A percentile compares a stretch with the other conserved stretches of the same genome.
Conservation (phyloP, 495 filamentous ascomycete genomes). For the Talaromyces wortmannii region DNA sequence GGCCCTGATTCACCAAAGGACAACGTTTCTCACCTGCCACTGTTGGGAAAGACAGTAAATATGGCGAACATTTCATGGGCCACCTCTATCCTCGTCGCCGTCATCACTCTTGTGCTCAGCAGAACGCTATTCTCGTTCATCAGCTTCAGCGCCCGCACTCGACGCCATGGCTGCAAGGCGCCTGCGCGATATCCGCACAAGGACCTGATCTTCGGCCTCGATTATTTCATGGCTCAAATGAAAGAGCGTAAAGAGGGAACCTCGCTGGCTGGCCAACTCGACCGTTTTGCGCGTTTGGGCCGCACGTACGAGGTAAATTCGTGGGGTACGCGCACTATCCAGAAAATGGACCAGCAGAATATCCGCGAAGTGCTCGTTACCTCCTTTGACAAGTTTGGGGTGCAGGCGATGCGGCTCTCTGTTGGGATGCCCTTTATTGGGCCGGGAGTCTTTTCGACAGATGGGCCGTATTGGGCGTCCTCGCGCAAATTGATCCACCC, state of each 20-base stretch:
- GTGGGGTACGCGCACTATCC: conserved; percentile 8
- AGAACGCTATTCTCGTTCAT: no score
- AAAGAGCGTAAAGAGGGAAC: not conserved
- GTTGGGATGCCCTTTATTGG: conserved; percentile 54
- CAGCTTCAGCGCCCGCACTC: not conserved
- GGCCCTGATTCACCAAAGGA: no score
- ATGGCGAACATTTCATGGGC: no score
- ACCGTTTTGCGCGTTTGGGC: conserved; percentile 2
- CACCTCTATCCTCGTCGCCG: no score
- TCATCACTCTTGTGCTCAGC: no score
- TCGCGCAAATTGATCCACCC: conserved; percentile 57
- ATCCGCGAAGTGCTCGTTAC: conserved; percentile 54
- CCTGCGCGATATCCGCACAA: conserved; percentile 1
- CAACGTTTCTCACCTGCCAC: no score
- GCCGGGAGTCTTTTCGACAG: conserved; percentile 62
- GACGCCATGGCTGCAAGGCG: not conserved
- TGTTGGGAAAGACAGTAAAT: no score
- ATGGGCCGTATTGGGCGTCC: conserved; percentile 60
- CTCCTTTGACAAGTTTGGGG: conserved; percentile 52
- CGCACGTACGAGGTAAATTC: conserved; percentile 9
- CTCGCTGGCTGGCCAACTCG: not conserved
- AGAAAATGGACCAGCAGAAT: conserved; percentile 55
- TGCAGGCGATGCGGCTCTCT: conserved; percentile 40
- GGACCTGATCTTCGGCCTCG: conserved; percentile 1
- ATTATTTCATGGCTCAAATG: not conserved